A percentile compares a stretch with the other conserved stretches of the same genome.
Evolutionary conservation across 2,329 filamentous ascomycete genomes (phyloP).

Genomic region (Cryphonectria radicalis): DNA sequence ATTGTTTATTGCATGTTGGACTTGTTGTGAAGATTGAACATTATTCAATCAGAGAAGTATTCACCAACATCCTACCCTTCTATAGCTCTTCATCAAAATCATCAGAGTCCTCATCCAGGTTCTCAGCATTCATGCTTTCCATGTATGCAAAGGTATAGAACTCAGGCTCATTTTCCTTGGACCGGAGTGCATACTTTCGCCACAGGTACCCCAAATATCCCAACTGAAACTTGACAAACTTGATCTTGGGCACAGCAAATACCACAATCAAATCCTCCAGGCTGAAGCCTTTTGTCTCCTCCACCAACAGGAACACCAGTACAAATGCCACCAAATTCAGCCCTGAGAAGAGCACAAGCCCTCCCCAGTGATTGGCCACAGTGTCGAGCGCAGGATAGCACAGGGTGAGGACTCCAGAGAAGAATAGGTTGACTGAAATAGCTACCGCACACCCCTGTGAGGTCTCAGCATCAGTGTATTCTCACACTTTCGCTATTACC

Average conservation of each 20-base stretch:
- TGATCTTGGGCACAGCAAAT: slow-evolving; percentile 44
- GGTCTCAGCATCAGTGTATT: neutral
- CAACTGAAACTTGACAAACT: slow-evolving; percentile 45
- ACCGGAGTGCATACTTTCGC: slow-evolving; percentile 7
- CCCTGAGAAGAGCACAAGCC: slow-evolving; percentile 50
- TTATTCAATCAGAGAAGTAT: no score
- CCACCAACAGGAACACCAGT: slow-evolving; percentile 49
- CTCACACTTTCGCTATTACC: neutral
- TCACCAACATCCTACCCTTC: neutral
- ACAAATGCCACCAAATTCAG: slow-evolving; percentile 52
- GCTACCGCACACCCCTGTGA: slow-evolving; percentile 49
- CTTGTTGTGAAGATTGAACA: no score
- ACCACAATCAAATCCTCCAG: slow-evolving; percentile 47
- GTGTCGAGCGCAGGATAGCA: slow-evolving; percentile 43
- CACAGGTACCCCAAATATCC: slow-evolving; percentile 17
- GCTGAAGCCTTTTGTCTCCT: slow-evolving; percentile 47
- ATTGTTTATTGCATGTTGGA: no score
- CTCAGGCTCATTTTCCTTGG: slow-evolving; percentile 24
- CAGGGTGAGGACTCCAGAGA: slow-evolving; percentile 51
- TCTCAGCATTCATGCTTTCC: neutral
- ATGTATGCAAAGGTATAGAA: slow-evolving; percentile 21
- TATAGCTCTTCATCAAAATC: neutral
- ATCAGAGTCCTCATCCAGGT: neutral
- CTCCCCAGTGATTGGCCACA: slow-evolving; percentile 36
- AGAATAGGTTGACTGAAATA: slow-evolving; percentile 52